Base-by-base conservation (phyloP, 805 yeast genomes). In the Hanseniaspora vineae region DNA sequence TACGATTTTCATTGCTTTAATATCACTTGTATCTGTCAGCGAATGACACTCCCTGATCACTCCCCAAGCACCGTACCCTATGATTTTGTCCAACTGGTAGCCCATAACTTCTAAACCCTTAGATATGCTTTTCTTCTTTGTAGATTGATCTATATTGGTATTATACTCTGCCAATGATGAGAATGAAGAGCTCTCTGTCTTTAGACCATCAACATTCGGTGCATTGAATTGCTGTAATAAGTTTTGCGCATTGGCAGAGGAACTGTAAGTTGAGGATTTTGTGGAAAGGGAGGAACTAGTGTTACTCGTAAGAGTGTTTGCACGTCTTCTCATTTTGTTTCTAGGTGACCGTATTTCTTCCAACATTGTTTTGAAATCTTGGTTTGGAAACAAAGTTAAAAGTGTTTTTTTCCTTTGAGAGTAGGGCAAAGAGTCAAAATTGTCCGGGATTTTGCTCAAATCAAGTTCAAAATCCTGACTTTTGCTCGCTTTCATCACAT, bases 11-110 rank as follows among this genome's bases (percentile, higher is more conserved):
- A 83, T 76, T 0, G 92, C 94, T 51, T 66, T 54, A 14, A 61
- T 60, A 42, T 64, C 64, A 6, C 51, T 54, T 20, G 58, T 58
- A n/a, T 46, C 50, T 2, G 15, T 12, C 4, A 18, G 31, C n/a
- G 47, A 39, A 19, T 42, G 61, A 52, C 90, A 84, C 59, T 84
- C 90, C 49, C 95, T 68, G 11, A 88, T 81, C 31, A 81, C 73
- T 11, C 96, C 95, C 83, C 92, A 89, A 0, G 95, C 94, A 13
- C 97, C 96, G 59, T 76, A 77, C 1, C 96, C 96, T 51, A 87
- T 80, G 11, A 81, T 73, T 54, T 78, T 78, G 1, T 94, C 95
- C 31, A 88, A 59, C 32, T 65, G 71, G 54, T 78, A 77, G 14
- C 76, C 79, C 66, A 81, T 54, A 1, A 87, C 76, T 20, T 72